Base-by-base conservation (phyloP, 129 eudicot genomes). In the Glebionis coronaria region DNA sequence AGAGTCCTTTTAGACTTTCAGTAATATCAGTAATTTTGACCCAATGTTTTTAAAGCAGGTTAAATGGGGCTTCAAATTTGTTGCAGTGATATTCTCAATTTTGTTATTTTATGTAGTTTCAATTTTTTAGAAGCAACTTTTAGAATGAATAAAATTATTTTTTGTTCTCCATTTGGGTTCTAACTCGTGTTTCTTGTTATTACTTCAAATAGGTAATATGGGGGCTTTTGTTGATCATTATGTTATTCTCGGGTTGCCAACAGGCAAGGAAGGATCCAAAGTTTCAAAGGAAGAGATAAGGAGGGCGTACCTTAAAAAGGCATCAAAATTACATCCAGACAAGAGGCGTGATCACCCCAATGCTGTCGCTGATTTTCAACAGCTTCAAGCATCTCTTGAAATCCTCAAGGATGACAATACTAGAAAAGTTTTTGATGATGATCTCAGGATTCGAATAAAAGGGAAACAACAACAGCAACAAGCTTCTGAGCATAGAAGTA, bases 191-290 rank as follows among this genome's bases (percentile, higher is more conserved):
- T 6, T 31, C 7, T 31, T 31, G 40, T 31, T 31, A 9, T 31
- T 31, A 5, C 9, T 31, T 31, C 40, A 6, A 5, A 31, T 31
- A 31, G 40, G 40, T 68, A 70, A 65, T 14, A 84, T 87, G 89
- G 91, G 84, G 25, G 54, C 27, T 5, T 90, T 88, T 20, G 57
- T 83, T 0, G 96, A 92, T 73, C 91, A 88, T 52, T 86, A 92
- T 11, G 50, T 5, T 5, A 56, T 82, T 28, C 73, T 88, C 15
- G 98, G 91, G 12, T 69, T 92, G 67, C 89, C 95, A 10, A 79
- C 95, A 7, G 96, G 96, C 15, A 88, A 87, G 62, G 84, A 91
- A 69, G 96, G 96, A 21, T 78, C 89, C 35, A 82, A 77, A 68
- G 87, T 92, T 23, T 64, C 91, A 0, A 80, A 78, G 28, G 77